Evolutionary conservation across 2,329 filamentous ascomycete genomes (phyloP).

Genomic region (Diaporthe batatas): DNA sequence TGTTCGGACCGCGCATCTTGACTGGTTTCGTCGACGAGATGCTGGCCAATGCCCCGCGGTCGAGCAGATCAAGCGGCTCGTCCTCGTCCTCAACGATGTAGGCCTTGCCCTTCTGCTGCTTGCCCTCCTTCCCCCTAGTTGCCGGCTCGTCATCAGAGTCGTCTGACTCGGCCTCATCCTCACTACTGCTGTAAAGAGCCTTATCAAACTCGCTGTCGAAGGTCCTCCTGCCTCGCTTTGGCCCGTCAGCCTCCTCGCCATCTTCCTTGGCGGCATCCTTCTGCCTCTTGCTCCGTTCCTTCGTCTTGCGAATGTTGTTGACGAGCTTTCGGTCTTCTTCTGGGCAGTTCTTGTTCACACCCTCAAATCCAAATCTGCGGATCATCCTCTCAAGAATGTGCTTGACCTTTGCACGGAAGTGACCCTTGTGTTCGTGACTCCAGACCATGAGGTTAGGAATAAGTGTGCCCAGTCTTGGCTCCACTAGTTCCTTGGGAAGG

Average conservation of each 20-base stretch:
- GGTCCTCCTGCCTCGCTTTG: constrained; percentile 63
- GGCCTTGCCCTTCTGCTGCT: constrained; percentile 74
- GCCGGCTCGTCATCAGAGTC: constrained; percentile 62
- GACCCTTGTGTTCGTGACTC: constrained; percentile 98
- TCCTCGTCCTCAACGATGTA: constrained; percentile 97
- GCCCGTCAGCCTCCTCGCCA: constrained; percentile 68
- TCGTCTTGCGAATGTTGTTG: constrained; percentile 93
- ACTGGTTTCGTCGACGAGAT: constrained; percentile 92
- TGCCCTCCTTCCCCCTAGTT: constrained; percentile 59
- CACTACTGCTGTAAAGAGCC: constrained; percentile 85
- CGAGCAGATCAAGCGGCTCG: constrained; percentile 93
- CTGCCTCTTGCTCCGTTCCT: constrained; percentile 90
- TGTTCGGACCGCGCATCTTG: constrained; percentile 70
- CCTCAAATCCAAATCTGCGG: constrained; percentile 86
- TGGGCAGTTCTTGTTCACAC: constrained; percentile 84
- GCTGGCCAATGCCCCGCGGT: constrained; percentile 88
- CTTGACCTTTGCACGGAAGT: constrained; percentile 97
- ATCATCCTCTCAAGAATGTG: constrained; percentile 97
- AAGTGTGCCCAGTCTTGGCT: constrained; percentile 80
- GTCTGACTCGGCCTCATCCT: constrained; percentile 69
- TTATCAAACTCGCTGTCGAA: constrained; percentile 97
- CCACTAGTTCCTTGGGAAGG: constrained; percentile 82
- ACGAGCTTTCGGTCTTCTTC: constrained; percentile 91
- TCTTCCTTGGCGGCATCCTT: constrained; percentile 77
- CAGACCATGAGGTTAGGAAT: constrained; percentile 94